Percentiles rank a stretch among this genome's conserved stretches.
phyloP scores from a whole-genome alignment of 1,139 yeast genomes.

The Suhomyces bribrorum region DNA sequence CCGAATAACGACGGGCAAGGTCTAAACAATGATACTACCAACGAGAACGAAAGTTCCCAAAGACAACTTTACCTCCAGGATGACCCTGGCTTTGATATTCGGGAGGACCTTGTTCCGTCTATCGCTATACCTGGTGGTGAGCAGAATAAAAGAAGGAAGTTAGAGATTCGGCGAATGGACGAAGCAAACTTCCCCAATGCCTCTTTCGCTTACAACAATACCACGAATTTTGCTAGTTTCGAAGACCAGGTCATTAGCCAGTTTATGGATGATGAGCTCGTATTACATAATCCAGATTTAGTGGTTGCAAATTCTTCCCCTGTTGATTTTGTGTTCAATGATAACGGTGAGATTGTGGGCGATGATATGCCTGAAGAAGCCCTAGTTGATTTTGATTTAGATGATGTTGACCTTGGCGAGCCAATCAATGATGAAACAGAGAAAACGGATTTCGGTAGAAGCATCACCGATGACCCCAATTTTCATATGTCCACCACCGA shows the following conservation, averaged over 20 bases:
- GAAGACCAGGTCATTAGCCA: conserved; percentile 7
- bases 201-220: background rate
- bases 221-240: background rate
- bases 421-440: conserved; percentile 6
- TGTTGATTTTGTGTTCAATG: conserved; percentile 11
- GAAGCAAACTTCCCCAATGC: conserved; percentile 12
- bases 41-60: background rate
- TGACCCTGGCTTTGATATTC: conserved; percentile 45
- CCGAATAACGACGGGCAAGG: background rate
- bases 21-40: background rate
- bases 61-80: conserved; percentile 28
- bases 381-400: conserved; percentile 12
- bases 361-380: background rate
- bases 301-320: conserved; percentile 8
- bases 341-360: conserved; percentile 9
- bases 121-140: conserved; percentile 8
- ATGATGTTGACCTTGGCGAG: conserved; percentile 6
- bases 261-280: conserved; percentile 6
- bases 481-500: conserved; percentile 17
- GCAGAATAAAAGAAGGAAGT: conserved; percentile 14
- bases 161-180: conserved; percentile 18
- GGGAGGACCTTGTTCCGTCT: conserved; percentile 27
- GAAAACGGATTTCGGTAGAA: conserved; percentile 2
- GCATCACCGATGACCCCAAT: conserved; percentile 15
- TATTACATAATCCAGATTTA: background rate